Evolutionary conservation across 345 rosid genomes (phyloP).

Genomic region (Salix suchowensis): DNA sequence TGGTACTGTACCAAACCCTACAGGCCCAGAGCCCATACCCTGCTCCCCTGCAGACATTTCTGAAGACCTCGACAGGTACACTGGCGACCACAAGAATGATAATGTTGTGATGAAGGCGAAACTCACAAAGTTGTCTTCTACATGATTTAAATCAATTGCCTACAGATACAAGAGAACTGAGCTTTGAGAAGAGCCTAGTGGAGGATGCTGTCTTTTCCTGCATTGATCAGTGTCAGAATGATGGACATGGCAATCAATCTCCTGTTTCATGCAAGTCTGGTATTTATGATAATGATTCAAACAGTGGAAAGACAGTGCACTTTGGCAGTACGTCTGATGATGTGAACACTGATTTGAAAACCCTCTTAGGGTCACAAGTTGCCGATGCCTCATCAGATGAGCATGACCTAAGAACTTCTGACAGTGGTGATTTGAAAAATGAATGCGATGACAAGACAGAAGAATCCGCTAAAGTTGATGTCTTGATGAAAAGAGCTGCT

Average conservation of each 20-base stretch:
- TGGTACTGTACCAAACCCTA: background rate
- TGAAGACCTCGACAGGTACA: slow-evolving; percentile 16
- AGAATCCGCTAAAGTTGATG: slow-evolving; percentile 31
- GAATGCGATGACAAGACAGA: slow-evolving; percentile 14
- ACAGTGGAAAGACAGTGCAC: slow-evolving; percentile 20
- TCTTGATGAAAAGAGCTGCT: slow-evolving; percentile 48
- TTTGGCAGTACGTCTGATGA: slow-evolving; percentile 5
- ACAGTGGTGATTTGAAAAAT: slow-evolving; percentile 8
- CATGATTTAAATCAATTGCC: background rate
- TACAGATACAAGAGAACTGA: slow-evolving; percentile 1
- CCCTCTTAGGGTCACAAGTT: slow-evolving; percentile 13
- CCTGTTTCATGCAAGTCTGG: slow-evolving; percentile 34
- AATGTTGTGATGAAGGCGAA: slow-evolving; percentile 12
- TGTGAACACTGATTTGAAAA: slow-evolving; percentile 14
- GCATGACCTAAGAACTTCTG: slow-evolving; percentile 23
- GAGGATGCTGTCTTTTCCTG: slow-evolving; percentile 14
- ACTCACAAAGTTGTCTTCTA: background rate
- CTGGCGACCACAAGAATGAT: slow-evolving; percentile 13
- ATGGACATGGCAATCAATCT: slow-evolving; percentile 11
- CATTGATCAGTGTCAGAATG: slow-evolving; percentile 16
- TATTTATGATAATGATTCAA: slow-evolving; percentile 33
- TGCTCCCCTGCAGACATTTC: slow-evolving; percentile 3
- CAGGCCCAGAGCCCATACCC: slow-evolving; percentile 9
- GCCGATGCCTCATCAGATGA: slow-evolving; percentile 9
- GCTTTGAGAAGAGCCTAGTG: slow-evolving; percentile 22